These are phyloP conservation scores for Ambrosia hybrid DNA, from an alignment of 140 eudicot genomes.

Conservation along the genomic window DNA sequence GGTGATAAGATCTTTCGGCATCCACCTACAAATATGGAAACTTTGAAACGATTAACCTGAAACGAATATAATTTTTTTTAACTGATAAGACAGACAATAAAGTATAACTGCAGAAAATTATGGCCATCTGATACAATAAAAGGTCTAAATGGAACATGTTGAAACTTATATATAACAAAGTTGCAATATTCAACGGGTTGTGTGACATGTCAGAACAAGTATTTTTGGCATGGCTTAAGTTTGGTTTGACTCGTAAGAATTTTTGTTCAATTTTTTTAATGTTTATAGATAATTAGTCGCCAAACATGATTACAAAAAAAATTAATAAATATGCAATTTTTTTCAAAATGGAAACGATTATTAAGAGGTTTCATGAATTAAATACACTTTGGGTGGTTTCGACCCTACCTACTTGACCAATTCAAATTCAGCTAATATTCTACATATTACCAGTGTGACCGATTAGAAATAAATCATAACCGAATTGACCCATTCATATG, in stretches of 20 bases:
- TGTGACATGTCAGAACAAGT: neutral
- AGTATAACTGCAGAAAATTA: neutral
- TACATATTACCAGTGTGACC: neutral
- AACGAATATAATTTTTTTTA: neutral
- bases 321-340: neutral
- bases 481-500: neutral
- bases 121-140: neutral
- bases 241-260: neutral
- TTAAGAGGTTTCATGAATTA: neutral
- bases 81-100: conserved; percentile 1
- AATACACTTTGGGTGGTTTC: neutral
- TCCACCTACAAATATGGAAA: conserved; percentile 52
- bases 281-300: neutral
- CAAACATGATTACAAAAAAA: neutral
- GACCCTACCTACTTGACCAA: neutral
- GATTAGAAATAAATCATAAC: neutral
- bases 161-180: neutral
- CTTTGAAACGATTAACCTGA: conserved; percentile 20
- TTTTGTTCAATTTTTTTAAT: neutral
- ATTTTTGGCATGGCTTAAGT: neutral
- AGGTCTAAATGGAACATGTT: neutral
- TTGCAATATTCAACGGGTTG: neutral
- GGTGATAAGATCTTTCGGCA: conserved; percentile 86
- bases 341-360: neutral
- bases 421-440: neutral